Base-by-base conservation (phyloP, 2,329 filamentous ascomycete species). In the Botrytis hyacinthi region DNA sequence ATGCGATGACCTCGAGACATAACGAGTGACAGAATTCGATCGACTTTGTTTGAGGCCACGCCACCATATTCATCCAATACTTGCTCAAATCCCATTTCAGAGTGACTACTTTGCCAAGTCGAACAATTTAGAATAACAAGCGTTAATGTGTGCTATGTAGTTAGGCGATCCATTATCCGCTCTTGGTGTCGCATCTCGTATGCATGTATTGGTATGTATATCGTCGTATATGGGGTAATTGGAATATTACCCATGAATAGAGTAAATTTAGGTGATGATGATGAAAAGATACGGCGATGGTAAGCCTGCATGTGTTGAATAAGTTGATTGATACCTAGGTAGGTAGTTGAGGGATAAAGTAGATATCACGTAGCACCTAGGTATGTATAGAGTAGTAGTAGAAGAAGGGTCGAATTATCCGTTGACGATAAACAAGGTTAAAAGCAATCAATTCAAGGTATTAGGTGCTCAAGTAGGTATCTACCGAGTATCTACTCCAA, bases 1-100 rank as follows among this genome's bases (percentile, higher is more conserved):
- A 72, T 72, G 61, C 51, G 29, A 72, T 72, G 40, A 44, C 44
- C 70, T 72, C 63, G 71, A 72, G 71, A 72, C 71, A 60, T 69
- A 69, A 18, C 29, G 63, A 61, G 71, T 72, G 48, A 72, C 62
- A 72, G 51, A 37, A 72, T 51, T 29, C 18, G 20, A 51, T 61
- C 44, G 59, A 48, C 26, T 40, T 69, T 69, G 66, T 69, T 57
- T 69, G 66, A 69, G 48, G 51, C 66, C 48, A 32, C 66, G 66
- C 66, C 48, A 57, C 66, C 37, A 57, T 69, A 57, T 68, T 54
- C 66, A 68, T 57, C 66, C 66, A 57, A 57, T 68, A 42, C 48
- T 57, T 68, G 35, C 46, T 68, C 9, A 40, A 48, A 54, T 68
- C 10, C 40, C 35, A 54, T 40, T n/a, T 12, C 37, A n/a, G 26